Evolutionary conservation across 1,284 basidiomycete genomes (phyloP), one percentile per base, ranked within the genome.

Genomic region (Psilocybe mexicana): DNA sequence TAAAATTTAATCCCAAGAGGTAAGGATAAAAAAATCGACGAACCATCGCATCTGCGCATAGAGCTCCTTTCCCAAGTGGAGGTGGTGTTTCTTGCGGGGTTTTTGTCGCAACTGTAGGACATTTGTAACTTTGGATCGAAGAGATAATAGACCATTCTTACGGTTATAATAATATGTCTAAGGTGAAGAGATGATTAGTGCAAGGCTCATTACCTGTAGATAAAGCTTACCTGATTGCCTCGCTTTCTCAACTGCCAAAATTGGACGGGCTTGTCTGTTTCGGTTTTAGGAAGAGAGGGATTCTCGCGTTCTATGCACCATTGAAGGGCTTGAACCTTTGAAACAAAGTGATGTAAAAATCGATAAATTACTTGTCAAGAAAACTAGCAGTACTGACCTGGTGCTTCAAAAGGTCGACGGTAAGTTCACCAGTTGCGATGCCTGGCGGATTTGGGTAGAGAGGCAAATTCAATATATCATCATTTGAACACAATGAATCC

Each of bases 21-120:
- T 38, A 25, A 48, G 7, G 33, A 33, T 36, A 11, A 52, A 18
- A 11, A 46, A 12, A 18, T 59, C 8, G 30, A 33, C 86, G 68
- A 59, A 93, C 93, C 93, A 96, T 96, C 40, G 90, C 91, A 72
- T 96, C 94, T 0, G 90, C 93, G 57, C 92, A 86, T 48, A 96
- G 78, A 1, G 92, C 94, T 18, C 94, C 94, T 62, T 88, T 79
- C 3, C 93, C 93, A 14, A 96, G 81, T 0, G 66, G 62, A 0
- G 94, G 94, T 2, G 81, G 71, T 0, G 74, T 73, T 46, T 79
- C 77, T 69, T 91, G 89, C 18, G 90, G 92, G 2, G 85, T 88
- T 65, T 89, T 88, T 0, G 93, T 94, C 0, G 88, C 92, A 55
- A 94, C 88, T 86, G 56, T 6, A 59, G 8, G 54, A 46, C 33